These are phyloP conservation scores for Taphrina flavorubra DNA, from an alignment of 1,139 yeast genomes.

Conservation along the genomic window DNA sequence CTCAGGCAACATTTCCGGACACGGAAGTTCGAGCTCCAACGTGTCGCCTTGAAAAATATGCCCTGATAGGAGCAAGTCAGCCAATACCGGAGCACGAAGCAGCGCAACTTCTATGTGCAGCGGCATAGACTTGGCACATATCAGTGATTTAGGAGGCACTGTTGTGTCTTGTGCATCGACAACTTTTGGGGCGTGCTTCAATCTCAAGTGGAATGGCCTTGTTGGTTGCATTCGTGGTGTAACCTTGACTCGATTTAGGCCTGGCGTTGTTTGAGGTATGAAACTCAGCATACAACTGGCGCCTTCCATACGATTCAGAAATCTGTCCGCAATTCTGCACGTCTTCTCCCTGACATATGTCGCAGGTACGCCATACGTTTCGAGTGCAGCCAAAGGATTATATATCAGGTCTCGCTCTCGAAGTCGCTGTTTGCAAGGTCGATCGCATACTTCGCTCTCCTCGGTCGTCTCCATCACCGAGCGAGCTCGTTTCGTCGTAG, in stretches of 20 bases:
- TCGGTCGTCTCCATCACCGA: not conserved
- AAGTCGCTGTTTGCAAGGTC: slow-evolving; percentile 3
- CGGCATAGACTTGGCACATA: slow-evolving; percentile 6
- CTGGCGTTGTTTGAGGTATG: slow-evolving; percentile 4
- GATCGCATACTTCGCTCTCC: not conserved
- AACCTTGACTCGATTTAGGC: slow-evolving; percentile 11
- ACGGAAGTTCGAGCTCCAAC: slow-evolving; percentile 33
- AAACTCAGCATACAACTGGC: slow-evolving; percentile 20
- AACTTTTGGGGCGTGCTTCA: not conserved
- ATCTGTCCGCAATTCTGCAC: not conserved
- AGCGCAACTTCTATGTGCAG: slow-evolving; percentile 35
- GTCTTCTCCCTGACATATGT: slow-evolving; percentile 15
- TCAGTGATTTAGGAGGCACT: not conserved
- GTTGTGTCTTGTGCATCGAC: not conserved
- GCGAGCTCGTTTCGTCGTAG: not conserved
- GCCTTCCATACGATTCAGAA: slow-evolving; percentile 10
- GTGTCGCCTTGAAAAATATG: slow-evolving; percentile 19
- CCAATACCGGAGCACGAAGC: slow-evolving; percentile 33
- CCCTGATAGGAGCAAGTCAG: slow-evolving; percentile 26
- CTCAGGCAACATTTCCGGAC: slow-evolving; percentile 23
- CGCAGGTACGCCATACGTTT: slow-evolving; percentile 13
- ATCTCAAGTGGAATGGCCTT: not conserved
- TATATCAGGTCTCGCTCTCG: slow-evolving; percentile 7
- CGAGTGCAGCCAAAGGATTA: slow-evolving; percentile 4
- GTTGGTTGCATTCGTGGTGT: slow-evolving; percentile 7